These are phyloP conservation scores for Aspergillus glaucus DNA, from an alignment of 2,329 filamentous ascomycete genomes.

Conservation along the genomic window DNA sequence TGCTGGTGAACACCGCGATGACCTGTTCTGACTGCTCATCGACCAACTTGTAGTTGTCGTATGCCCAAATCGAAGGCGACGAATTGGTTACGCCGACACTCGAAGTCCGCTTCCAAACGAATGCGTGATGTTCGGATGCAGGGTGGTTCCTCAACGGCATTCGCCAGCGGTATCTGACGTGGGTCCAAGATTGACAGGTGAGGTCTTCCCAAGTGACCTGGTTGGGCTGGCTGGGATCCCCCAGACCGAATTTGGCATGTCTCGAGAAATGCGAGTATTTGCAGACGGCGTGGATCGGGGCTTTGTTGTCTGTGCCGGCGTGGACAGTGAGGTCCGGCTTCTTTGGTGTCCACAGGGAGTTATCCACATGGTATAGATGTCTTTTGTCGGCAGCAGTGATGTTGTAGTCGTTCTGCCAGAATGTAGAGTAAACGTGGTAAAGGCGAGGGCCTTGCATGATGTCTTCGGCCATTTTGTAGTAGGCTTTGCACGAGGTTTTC, in stretches of 20 bases:
- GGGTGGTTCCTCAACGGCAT: constrained; percentile 10
- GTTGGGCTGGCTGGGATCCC: constrained; percentile 19
- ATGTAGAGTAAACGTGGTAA: constrained; percentile 20
- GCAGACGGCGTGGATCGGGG: constrained; percentile 22
- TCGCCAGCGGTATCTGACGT: constrained; percentile 24
- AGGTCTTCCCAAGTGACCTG: constrained; percentile 26
- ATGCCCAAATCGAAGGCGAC: constrained; percentile 14
- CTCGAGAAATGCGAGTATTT: constrained; percentile 30
- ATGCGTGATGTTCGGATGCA: constrained; percentile 13
- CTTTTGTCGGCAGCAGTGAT: constrained; percentile 13
- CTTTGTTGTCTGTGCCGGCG: constrained; percentile 17
- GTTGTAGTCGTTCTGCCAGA: constrained; percentile 18
- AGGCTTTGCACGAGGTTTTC: too few species aligned
- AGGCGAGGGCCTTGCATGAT: constrained; percentile 1
- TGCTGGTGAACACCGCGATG: constrained; percentile 27
- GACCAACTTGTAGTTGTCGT: constrained; percentile 28
- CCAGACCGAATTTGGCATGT: constrained; percentile 26
- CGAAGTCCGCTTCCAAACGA: constrained; percentile 29
- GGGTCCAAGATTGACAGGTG: constrained; percentile 16
- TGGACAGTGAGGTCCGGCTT: constrained; percentile 32
- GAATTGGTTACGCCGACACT: constrained; percentile 21
- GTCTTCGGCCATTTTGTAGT: not conserved
- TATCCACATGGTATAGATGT: constrained; percentile 21
- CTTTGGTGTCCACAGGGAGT: constrained; percentile 21
- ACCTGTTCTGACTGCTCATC: constrained; percentile 23